Evolutionary conservation across 2,329 filamentous ascomycete genomes (phyloP).

Genomic region (Fusarium sp.): DNA sequence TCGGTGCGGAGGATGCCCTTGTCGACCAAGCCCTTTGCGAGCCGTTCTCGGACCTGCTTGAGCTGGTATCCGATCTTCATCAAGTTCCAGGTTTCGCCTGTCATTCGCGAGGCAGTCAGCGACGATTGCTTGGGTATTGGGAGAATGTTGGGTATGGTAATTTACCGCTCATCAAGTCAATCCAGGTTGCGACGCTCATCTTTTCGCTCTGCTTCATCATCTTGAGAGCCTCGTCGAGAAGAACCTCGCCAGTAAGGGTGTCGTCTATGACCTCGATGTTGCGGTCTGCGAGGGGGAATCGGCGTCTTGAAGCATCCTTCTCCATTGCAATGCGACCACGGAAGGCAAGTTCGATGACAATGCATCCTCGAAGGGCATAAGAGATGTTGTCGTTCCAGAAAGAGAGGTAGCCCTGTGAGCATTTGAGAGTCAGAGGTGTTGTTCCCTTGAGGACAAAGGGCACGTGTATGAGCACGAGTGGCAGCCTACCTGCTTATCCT

Average conservation of each 20-base stretch:
- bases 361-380: slow-evolving; percentile 95
- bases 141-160: slow-evolving; percentile 28
- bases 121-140: not conserved
- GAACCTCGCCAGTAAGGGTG: slow-evolving; percentile 93
- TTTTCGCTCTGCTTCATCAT: slow-evolving; percentile 99
- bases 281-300: slow-evolving; percentile 91
- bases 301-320: slow-evolving; percentile 89
- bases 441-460: slow-evolving; percentile 6
- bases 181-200: slow-evolving; percentile 99
- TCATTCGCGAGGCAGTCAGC: slow-evolving; percentile 35
- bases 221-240: slow-evolving; percentile 97
- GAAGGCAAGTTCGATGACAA: slow-evolving; percentile 97
- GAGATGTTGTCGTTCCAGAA: slow-evolving; percentile 99
- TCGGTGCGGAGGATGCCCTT: slow-evolving; percentile 98
- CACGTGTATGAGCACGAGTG: slow-evolving; percentile 21
- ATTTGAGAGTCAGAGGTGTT: slow-evolving; percentile 9
- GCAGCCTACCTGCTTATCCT: slow-evolving; percentile 89
- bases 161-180: slow-evolving; percentile 96
- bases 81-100: slow-evolving; percentile 98
- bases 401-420: slow-evolving; percentile 87
- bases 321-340: slow-evolving; percentile 98
- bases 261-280: slow-evolving; percentile 98
- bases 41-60: slow-evolving; percentile 97
- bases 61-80: slow-evolving; percentile 99
- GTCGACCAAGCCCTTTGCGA: slow-evolving; percentile 97